Base-by-base conservation (phyloP, 106 monocot genomes). In the Dendrobium officinale region DNA sequence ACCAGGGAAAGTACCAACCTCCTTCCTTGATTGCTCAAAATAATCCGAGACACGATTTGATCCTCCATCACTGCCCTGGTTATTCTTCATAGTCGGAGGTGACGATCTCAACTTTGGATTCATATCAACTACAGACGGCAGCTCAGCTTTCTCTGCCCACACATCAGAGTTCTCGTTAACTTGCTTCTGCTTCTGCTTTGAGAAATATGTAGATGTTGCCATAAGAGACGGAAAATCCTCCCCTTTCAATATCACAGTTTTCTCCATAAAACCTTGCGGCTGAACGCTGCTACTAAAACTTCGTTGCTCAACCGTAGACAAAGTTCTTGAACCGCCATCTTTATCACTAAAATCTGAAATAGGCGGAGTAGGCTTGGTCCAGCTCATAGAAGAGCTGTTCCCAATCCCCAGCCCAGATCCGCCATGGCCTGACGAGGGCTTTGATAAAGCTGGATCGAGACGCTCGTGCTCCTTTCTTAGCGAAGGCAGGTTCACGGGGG, bases 401-500 rank as follows among this genome's bases (percentile, higher is more conserved):
- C 87, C 90, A 9, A 85, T 79, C 68, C 93, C 93, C 56, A 82
- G 73, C 41, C 89, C 87, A 3, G 87, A 80, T 31, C 81, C 84
- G 20, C 92, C 85, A 6, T 80, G 79, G 27, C 81, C 81, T 0
- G 91, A 41, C 2, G 83, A 81, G 18, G 85, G 51, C 29, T 82
- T 85, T 2, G 67, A 40, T 0, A 87, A 80, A 11, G 88, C 77
- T 11, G 82, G 70, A 55, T 98, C 94, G 45, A 91, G 86, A 19
- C 86, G 85, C 84, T 98, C 94, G 55, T 94, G 89, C 83, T 98
- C 97, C 84, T 98, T 98, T 54, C 92, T 78, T 55, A 94, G 77
- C 4, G 97, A 98, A 11, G 96, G 96, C 31, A 96, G 81, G 84
- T 96, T 96, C 85, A 96, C 78, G 84, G 96, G 96, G 81, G 96